These are phyloP conservation scores for Termitomyces sp. DNA, from an alignment of 1,284 basidiomycete genomes.

Conservation along the genomic window DNA sequence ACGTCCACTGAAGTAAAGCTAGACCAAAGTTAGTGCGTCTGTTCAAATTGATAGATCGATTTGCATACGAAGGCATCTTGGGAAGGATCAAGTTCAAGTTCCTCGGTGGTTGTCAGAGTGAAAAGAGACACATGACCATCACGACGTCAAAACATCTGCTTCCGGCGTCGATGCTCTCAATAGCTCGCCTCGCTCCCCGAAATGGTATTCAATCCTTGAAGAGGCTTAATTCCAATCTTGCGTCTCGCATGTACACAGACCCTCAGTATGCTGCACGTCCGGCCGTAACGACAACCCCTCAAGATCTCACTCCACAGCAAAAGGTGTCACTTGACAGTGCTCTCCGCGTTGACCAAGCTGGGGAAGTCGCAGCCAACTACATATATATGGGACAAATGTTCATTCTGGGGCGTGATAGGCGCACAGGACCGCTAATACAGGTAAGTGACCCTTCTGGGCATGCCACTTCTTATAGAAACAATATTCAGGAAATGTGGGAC, in stretches of 20 bases:
- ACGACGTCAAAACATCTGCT: background rate
- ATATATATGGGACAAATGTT: constrained; percentile 85
- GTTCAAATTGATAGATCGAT: background rate
- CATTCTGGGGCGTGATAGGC: constrained; percentile 60
- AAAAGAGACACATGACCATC: constrained; percentile 10
- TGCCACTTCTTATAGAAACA: constrained; percentile 1
- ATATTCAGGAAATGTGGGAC: constrained; percentile 86
- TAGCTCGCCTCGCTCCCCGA: constrained; percentile 1
- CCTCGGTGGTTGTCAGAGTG: background rate
- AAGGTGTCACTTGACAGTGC: constrained; percentile 53
- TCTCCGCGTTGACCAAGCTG: constrained; percentile 87
- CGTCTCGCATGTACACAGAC: constrained; percentile 34
- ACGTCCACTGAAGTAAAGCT: constrained; percentile 56
- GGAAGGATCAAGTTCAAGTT: background rate
- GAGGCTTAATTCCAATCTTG: constrained; percentile 15
- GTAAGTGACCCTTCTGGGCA: constrained; percentile 34
- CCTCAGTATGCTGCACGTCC: constrained; percentile 27
- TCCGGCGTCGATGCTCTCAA: constrained; percentile 4
- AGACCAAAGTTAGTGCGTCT: constrained; percentile 1
- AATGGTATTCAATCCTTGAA: constrained; percentile 1
- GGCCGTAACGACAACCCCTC: constrained; percentile 44
- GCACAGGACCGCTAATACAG: constrained; percentile 69
- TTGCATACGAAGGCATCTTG: constrained; percentile 30
- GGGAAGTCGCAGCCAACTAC: constrained; percentile 90
- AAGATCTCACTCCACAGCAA: constrained; percentile 41